These are phyloP conservation scores for Russula ochroleuca DNA, from an alignment of 768 basidiomycete genomes.

Conservation along the genomic window DNA sequence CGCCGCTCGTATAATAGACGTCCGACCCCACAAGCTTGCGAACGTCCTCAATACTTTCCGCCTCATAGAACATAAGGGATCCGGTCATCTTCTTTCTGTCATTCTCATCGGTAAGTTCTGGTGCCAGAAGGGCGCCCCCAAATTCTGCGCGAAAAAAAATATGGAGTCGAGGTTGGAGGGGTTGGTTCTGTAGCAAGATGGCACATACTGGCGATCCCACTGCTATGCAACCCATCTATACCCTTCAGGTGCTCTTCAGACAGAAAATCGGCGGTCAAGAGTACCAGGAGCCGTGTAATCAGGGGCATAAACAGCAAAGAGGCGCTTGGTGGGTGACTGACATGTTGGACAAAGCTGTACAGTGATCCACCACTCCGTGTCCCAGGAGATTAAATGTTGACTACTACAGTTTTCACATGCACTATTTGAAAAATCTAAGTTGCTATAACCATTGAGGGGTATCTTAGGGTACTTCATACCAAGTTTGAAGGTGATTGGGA, in stretches of 20 bases:
- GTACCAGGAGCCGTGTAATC: conserved; percentile 33
- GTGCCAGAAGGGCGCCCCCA: conserved; percentile 20
- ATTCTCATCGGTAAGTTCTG: conserved; percentile 21
- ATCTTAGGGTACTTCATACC: no score
- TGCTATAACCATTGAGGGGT: no score
- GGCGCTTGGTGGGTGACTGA: conserved; percentile 17
- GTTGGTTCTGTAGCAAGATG: neutral
- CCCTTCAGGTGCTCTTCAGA: conserved; percentile 30
- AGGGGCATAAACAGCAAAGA: conserved; percentile 35
- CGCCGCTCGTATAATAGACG: conserved; percentile 31
- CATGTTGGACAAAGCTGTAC: no score
- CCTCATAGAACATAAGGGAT: conserved; percentile 30
- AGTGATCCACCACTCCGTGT: no score
- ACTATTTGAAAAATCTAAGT: no score
- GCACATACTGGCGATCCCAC: conserved; percentile 26
- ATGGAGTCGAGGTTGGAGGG: neutral
- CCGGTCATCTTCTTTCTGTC: conserved; percentile 29
- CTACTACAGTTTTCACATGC: no score
- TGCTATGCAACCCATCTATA: conserved; percentile 10
- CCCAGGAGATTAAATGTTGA: no score
- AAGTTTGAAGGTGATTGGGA: no score
- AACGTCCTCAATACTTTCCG: conserved; percentile 30
- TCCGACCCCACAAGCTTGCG: conserved; percentile 30
- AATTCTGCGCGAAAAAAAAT: conserved; percentile 6
- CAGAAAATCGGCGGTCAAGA: conserved; percentile 30